Base-by-base conservation (phyloP, 2,329 filamentous ascomycete species). In the Neoscytalidium dimidiatum region DNA sequence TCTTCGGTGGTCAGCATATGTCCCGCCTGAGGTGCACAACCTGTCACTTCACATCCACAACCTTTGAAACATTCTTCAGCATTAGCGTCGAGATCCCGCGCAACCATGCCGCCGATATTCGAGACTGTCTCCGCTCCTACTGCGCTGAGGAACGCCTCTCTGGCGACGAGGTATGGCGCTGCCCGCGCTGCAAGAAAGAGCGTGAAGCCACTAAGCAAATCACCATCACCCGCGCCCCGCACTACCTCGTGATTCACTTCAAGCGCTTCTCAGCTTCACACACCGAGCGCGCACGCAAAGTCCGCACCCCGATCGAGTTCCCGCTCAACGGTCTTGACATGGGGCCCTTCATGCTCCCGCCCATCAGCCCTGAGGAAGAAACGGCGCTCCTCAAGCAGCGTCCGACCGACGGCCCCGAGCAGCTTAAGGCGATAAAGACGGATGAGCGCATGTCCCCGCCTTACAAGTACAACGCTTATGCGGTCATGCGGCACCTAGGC, bases 391-490 rank as follows among this genome's bases (percentile, higher is more conserved):
- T 78, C 3, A 64, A 69, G 23, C 66, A 68, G 14, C 70, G 70
- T 13, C 69, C 72, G 2, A 67, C 68, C 11, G 64, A 66, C 2
- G 70, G 72, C 4, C 67, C 68, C 7, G 64, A 66, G 2, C 72
- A 77, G 23, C 44, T 66, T 2, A 63, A 75, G 8, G 71, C 75
- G 1, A 67, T 79, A 28, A 79, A 79, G 48, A 68, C 73, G 1
- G 80, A 81, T 56, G 72, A 75, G 1, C 74, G 74, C 1, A 82
- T 82, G 77, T 80, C 77, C 14, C 78, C 79, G 0, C 89, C 91
- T 0, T 92, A 91, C 72, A 80, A 82, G 4, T 99, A 97, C 76
- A 90, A 96, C 73, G 89, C 91, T 61, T 97, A 96, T 74, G 94
- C 89, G 2, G 90, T 97, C 6, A 86, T 96, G 62, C 84, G 91